Evolutionary conservation across 1,284 basidiomycete species (phyloP).

Genomic region (Cutaneotrichosporon dermatis): DNA sequence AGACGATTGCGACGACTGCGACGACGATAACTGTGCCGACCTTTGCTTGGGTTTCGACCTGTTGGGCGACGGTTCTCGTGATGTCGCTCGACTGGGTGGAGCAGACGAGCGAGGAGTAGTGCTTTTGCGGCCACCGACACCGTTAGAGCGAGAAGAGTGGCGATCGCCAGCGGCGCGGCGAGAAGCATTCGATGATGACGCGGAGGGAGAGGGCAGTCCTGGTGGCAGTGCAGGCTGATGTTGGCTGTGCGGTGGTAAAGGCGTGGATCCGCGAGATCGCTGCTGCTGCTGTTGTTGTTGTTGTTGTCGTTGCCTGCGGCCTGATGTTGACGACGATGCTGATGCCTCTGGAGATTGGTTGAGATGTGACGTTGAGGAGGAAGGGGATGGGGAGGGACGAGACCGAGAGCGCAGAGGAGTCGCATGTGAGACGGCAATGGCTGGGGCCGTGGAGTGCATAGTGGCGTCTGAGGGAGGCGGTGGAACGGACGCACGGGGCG

Average conservation of each 20-base stretch:
- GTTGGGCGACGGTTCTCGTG: not conserved
- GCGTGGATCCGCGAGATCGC: not conserved
- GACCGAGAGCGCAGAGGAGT: not conserved
- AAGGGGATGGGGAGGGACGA: not conserved
- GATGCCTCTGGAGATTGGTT: not conserved
- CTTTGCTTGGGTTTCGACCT: not conserved
- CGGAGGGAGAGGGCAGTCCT: not conserved
- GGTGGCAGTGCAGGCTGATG: too few relatives aligned
- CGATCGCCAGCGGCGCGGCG: not conserved
- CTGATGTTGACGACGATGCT: not conserved
- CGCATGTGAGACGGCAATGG: not conserved
- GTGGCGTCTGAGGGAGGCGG: not conserved
- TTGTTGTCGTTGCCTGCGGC: not conserved
- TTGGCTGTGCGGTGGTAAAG: not conserved
- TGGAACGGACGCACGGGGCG: not conserved
- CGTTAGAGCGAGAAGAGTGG: conserved; percentile 6
- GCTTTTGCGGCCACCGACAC: not conserved
- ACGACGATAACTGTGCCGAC: not conserved
- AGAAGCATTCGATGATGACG: not conserved
- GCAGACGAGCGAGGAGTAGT: conserved; percentile 1
- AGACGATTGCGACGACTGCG: too few relatives aligned
- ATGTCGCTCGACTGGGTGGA: not conserved
- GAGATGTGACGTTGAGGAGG: not conserved
- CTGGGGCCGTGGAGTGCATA: too few relatives aligned
- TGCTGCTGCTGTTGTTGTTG: not conserved